Base-by-base conservation (phyloP, 2,329 filamentous ascomycete species). In the Madurella fahalii region DNA sequence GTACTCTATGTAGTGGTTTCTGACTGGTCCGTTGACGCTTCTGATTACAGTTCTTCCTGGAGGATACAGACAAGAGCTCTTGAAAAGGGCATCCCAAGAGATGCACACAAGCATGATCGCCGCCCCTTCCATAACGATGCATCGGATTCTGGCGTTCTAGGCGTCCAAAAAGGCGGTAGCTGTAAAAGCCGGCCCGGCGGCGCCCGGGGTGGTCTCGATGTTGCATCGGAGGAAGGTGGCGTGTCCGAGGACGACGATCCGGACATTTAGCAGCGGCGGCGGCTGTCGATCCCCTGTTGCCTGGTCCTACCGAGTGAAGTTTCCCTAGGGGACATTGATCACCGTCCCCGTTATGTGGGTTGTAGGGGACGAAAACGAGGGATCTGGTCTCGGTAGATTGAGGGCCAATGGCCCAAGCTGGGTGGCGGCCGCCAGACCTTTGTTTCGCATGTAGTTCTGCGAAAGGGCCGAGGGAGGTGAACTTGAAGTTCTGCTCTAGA, bases 21-120 rank as follows among this genome's bases (percentile, higher is more conserved):
- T 30, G 34, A 12, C 9, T 9, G 11, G 8, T 7, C 8, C 37
- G 15, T 53, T 61, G 17, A 58, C 50, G 40, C 31, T 1, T 12
- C 45, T 12, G 18, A 15, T 17, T 15, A 58, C 56, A 90, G 86
- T 96, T 96, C 86, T 97, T 97, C 88, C 74, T 97, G 72, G 93
- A 97, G 72, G 92, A 96, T 68, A 69, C 68, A 54, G 67, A 81
- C 50, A 77, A 80, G 69, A 76, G 74, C 69, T 77, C 74, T 74
- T 80, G 76, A 83, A 90, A 78, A 82, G 79, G 81, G 78, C 79
- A 71, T 79, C 70, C 71, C 75, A 65, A 67, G 77, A 65, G 70
- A 74, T 64, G 69, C 75, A 59, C 61, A 65, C 58, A 62, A 63
- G 50, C 60, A 63, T 50, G 54, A 68, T 56, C 52, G 63, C 53